Evolutionary conservation across 768 basidiomycete species (phyloP).

Genomic region (Boletus pseudopeckii): DNA sequence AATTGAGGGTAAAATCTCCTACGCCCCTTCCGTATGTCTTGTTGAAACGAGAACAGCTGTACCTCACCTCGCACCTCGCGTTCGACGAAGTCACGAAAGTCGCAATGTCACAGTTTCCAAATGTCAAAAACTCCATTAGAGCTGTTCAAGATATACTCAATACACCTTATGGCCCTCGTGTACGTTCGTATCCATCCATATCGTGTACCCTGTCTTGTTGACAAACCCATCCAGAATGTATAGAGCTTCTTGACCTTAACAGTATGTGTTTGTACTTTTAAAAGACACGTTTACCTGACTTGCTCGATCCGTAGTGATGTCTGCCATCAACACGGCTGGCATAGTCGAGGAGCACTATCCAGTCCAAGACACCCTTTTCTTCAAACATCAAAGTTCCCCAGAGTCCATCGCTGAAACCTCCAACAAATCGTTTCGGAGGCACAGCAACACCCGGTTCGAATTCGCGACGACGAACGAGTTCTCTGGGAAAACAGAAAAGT

Average conservation of each 20-base stretch:
- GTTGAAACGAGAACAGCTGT: slow-evolving; percentile 50
- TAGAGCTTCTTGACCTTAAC: too few species aligned
- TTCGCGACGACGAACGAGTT: slow-evolving; percentile 67
- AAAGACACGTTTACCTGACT: too few species aligned
- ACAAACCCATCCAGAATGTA: too few species aligned
- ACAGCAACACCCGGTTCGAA: slow-evolving; percentile 65
- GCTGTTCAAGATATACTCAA: too few species aligned
- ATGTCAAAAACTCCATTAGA: too few species aligned
- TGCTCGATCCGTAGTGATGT: slow-evolving; percentile 53
- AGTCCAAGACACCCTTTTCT: slow-evolving; percentile 77
- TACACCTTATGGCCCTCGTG: too few species aligned
- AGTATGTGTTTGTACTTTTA: too few species aligned
- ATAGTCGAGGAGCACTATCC: slow-evolving; percentile 40
- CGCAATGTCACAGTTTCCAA: too few species aligned
- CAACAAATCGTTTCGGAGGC: slow-evolving; percentile 59
- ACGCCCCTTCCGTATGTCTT: neutral
- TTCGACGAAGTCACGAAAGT: slow-evolving; percentile 85
- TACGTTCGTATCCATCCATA: too few species aligned
- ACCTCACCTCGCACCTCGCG: slow-evolving; percentile 69
- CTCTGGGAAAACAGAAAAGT: slow-evolving; percentile 87
- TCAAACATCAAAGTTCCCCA: slow-evolving; percentile 84
- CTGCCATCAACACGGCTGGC: slow-evolving; percentile 68
- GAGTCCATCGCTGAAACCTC: slow-evolving; percentile 52
- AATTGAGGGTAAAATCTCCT: slow-evolving; percentile 70
- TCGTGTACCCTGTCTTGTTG: too few species aligned